Percentiles rank a stretch among this genome's conserved stretches.
Conservation (phyloP, 2,329 filamentous ascomycete genomes). For the Ceratocystis huliohia region DNA sequence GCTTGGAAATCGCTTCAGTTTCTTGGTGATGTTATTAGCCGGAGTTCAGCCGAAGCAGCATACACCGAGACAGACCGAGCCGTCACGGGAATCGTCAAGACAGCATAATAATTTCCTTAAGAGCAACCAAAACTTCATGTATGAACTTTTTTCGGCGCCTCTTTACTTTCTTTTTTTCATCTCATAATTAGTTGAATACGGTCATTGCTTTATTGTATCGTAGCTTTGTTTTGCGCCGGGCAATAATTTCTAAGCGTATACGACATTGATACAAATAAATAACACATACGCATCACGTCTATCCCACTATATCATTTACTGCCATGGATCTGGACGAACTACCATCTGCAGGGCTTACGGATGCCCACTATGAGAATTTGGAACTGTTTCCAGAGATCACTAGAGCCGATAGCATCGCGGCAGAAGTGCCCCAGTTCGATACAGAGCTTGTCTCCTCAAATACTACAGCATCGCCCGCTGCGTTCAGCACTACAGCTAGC, state of each 20-base stretch:
- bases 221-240: background rate
- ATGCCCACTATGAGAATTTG: conserved; percentile 15
- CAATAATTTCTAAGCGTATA: conserved; percentile 1
- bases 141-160: background rate
- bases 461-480: conserved; percentile 10
- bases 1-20: conserved; percentile 5
- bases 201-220: background rate
- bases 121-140: background rate
- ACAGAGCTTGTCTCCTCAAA: conserved; percentile 13
- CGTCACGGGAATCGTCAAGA: background rate
- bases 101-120: background rate
- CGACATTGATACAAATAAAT: background rate
- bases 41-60: background rate
- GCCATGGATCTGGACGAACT: conserved; percentile 20
- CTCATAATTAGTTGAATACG: background rate
- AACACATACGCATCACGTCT: background rate
- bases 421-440: conserved; percentile 8
- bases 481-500: conserved; percentile 12
- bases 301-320: background rate
- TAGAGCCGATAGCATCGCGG: conserved; percentile 4
- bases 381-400: conserved; percentile 18
- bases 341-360: conserved; percentile 15
- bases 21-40: conserved; percentile 2
- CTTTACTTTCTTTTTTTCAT: background rate
- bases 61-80: conserved; percentile 18